These are phyloP conservation scores for Strigomonas galati DNA, from an alignment of 208 protist species.

Conservation along the genomic window DNA sequence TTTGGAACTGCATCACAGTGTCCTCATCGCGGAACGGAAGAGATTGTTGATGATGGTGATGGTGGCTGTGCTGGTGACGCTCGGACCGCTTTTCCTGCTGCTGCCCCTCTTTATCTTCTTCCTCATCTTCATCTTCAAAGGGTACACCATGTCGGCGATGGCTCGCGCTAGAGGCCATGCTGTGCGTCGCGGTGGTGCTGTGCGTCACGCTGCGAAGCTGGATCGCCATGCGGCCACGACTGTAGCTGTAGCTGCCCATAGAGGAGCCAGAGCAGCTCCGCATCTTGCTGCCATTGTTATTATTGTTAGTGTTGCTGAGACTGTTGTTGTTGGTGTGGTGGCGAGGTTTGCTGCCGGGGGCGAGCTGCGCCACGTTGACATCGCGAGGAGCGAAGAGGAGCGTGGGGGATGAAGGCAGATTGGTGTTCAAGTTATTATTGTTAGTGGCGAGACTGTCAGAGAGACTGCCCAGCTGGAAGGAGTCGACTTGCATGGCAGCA, in stretches of 20 bases:
- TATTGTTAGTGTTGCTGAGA: neutral
- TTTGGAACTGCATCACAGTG: constrained; percentile 2
- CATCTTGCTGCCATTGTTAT: neutral
- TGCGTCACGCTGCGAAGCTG: neutral
- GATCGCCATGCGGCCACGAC: neutral
- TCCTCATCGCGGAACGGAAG: neutral
- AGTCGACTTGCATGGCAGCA: constrained; percentile 36
- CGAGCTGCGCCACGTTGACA: constrained; percentile 10
- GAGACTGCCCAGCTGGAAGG: constrained; percentile 13
- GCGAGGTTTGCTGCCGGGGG: constrained; percentile 1
- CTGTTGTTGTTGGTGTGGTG: neutral
- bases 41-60: neutral
- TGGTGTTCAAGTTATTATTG: constrained; percentile 1
- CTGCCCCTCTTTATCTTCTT: constrained; percentile 1
- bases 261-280: neutral
- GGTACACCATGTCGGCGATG: neutral
- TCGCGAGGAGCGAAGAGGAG: constrained; percentile 19
- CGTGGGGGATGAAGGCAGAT: constrained; percentile 3
- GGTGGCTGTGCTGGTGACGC: no score
- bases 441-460: constrained; percentile 1
- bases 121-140: neutral
- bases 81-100: neutral
- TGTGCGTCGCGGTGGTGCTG: neutral
- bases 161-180: constrained; percentile 5
- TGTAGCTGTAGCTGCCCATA: neutral